Evolutionary conservation across 352 stramenopile genomes (phyloP), one percentile per base, ranked within the genome.

Genomic region (Pythium myriotylum): DNA sequence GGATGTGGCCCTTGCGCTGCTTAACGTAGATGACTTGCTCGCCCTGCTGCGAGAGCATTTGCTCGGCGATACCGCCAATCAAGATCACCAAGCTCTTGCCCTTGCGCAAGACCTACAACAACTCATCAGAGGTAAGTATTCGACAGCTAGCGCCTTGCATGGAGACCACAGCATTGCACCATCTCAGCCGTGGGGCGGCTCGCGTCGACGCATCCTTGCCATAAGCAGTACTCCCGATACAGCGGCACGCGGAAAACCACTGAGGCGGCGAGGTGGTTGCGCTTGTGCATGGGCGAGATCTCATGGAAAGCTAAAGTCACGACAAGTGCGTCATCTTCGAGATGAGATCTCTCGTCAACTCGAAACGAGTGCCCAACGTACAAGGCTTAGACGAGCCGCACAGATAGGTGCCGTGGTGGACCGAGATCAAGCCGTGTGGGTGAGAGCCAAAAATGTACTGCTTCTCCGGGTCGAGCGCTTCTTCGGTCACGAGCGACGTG

Each of bases 381-480:
- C 54, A 70, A 35, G 84, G 86, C 60, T 64, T 72, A 6, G 81
- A 88, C 1, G 74, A 74, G 7, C 83, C 83, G 14, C 70, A 68
- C 68, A 93, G 65, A 23, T 92, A 65, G 19, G 79, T 65, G 0
- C 79, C 86, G 58, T 95, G 82, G 54, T 93, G 82, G 33, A 60
- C 74, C 10, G 86, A 95, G 40, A 90, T 46, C 12, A 92, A 52
- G 14, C 84, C 86, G 51, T 95, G 86, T 37, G 86, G 86, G 49
- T 95, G 86, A 3, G 78, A 89, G 54, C 73, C 88, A 49, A 92
- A 90, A 26, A 95, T 84, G 55, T 93, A 86, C 58, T 91, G 84
- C 68, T 79, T 82, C 26, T 49, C 57, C 5, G 79, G 72, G 33
- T 88, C 73, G 43, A 93, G 60, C 9, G 70, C 68, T 48, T 83